Evolutionary conservation across 164 flowering plant genomes (phyloP).

Genomic region (Nelumbo lutea): DNA sequence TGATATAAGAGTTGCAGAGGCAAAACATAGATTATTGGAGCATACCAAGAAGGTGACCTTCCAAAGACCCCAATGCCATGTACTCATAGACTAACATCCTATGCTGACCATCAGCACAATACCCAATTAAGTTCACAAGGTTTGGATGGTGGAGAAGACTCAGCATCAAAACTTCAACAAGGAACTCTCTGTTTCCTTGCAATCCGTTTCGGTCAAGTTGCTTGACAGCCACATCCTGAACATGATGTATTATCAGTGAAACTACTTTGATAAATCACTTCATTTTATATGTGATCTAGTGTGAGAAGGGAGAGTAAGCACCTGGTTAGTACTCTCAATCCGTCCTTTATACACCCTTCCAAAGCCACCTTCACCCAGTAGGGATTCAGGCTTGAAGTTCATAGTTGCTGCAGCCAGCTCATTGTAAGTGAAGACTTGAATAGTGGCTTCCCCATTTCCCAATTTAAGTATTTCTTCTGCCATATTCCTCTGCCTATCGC

Average conservation of each 20-base stretch:
- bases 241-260: neutral
- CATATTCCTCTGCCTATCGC: constrained; percentile 43
- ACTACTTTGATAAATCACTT: neutral
- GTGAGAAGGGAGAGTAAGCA: constrained; percentile 10
- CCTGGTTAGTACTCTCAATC: constrained; percentile 37
- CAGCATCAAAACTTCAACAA: constrained; percentile 27
- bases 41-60: constrained; percentile 39
- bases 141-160: constrained; percentile 35
- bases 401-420: constrained; percentile 49
- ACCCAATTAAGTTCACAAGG: constrained; percentile 39
- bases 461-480: constrained; percentile 36
- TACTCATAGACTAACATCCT: constrained; percentile 44
- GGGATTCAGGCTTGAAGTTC: constrained; percentile 38
- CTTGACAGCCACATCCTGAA: constrained; percentile 44
- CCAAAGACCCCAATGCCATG: constrained; percentile 34
- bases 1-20: neutral
- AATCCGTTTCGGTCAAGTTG: constrained; percentile 41
- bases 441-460: constrained; percentile 45
- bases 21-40: neutral
- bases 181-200: constrained; percentile 40
- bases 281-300: neutral
- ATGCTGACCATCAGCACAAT: constrained; percentile 48
- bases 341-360: constrained; percentile 66
- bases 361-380: constrained; percentile 73
- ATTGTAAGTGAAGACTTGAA: constrained; percentile 38